Conservation (phyloP, 129 eudicot species). For the Silybum marianum region DNA sequence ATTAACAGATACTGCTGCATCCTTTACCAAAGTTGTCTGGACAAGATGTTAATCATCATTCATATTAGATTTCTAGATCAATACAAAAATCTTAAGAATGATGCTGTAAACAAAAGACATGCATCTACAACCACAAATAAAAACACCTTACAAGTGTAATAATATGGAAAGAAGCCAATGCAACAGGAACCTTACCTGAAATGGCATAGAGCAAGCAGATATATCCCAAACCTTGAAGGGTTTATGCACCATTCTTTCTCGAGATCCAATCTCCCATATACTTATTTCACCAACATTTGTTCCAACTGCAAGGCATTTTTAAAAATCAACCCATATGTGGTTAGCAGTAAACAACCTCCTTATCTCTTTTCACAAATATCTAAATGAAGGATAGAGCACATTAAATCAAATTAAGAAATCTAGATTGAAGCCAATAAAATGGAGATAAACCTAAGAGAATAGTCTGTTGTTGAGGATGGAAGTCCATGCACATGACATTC, state of each 20-base stretch:
- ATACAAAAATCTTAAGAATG: neutral
- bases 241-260: conserved; percentile 79
- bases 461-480: conserved; percentile 88
- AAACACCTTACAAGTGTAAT: neutral
- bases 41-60: conserved; percentile 19
- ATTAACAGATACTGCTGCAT: conserved; percentile 69
- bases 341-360: neutral
- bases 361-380: neutral
- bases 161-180: neutral
- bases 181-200: conserved; percentile 52
- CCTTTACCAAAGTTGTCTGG: conserved; percentile 76
- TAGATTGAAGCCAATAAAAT: neutral
- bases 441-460: conserved; percentile 63
- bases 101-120: conserved; percentile 6
- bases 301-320: conserved; percentile 61
- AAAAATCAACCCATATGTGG: conserved; percentile 3
- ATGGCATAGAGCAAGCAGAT: conserved; percentile 77
- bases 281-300: conserved; percentile 93
- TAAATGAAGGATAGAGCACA: neutral
- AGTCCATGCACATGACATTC: conserved; percentile 82
- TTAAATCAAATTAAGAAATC: neutral
- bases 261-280: conserved; percentile 95
- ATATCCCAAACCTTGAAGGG: conserved; percentile 90
- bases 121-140: conserved; percentile 4
- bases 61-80: neutral